Evolutionary conservation across 306 rosid species (phyloP), one percentile per base, ranked within the genome.

Genomic region (Sesbania bispinosa): DNA sequence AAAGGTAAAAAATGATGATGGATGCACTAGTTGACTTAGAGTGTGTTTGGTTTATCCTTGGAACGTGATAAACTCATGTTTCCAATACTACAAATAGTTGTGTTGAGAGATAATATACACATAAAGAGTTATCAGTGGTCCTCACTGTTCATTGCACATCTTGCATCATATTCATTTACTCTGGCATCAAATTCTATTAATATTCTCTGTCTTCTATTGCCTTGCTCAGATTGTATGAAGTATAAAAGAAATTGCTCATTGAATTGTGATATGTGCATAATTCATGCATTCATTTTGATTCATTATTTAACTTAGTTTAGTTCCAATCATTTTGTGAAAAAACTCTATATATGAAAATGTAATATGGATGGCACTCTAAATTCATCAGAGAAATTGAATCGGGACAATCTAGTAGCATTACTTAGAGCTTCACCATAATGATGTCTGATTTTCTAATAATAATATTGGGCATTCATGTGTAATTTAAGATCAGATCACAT

Each of bases 1-100:
- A 93, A 84, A 90, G 97, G 98, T 90, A 82, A 51, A 11, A 39
- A 59, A 23, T 20, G 48, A 51, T 23, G 27, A 52, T 50, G 14
- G 67, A 47, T 54, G 55, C 53, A 48, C 19, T 5, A 54, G 45
- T 67, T 74, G 15, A 46, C 53, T 60, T 33, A n/a, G 53, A 53
- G n/a, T n/a, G n/a, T n/a, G n/a, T n/a, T n/a, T n/a, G n/a, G n/a
- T n/a, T n/a, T n/a, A n/a, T n/a, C n/a, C n/a, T n/a, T n/a, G n/a
- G n/a, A n/a, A n/a, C n/a, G n/a, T n/a, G n/a, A n/a, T n/a, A n/a
- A n/a, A n/a, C n/a, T n/a, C n/a, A n/a, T n/a, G n/a, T n/a, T n/a
- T n/a, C n/a, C n/a, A n/a, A n/a, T n/a, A n/a, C n/a, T n/a, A n/a
- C n/a, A n/a, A n/a, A n/a, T n/a, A n/a, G n/a, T n/a, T n/a, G n/a